These are phyloP conservation scores for Ceratobasidium sp. DNA, from an alignment of 1,284 basidiomycete species.

Conservation along the genomic window DNA sequence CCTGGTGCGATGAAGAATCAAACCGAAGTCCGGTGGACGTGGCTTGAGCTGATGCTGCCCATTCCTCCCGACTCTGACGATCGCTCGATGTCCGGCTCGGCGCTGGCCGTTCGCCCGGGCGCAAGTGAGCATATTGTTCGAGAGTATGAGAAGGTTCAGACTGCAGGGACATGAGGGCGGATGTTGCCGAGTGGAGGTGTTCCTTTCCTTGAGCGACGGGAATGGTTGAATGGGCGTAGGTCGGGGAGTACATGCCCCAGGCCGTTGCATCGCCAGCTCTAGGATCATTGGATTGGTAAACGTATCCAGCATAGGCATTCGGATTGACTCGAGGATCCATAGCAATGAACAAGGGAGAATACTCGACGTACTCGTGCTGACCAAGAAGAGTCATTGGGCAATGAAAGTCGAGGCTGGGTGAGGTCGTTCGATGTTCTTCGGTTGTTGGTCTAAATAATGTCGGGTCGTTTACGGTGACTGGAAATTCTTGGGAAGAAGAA, in stretches of 20 bases:
- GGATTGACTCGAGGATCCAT: conserved; percentile 37
- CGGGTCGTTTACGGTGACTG: not conserved
- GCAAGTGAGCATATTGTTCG: conserved; percentile 19
- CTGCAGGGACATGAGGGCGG: conserved; percentile 36
- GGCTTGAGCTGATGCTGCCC: conserved; percentile 14
- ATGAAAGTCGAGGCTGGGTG: conserved; percentile 10
- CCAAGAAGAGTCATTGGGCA: conserved; percentile 37
- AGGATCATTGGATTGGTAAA: conserved; percentile 37
- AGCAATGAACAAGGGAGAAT: conserved; percentile 33
- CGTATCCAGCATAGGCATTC: conserved; percentile 24
- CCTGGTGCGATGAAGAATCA: conserved; percentile 4
- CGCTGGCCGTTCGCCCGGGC: conserved; percentile 4
- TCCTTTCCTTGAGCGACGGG: conserved; percentile 34
- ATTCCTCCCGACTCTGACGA: conserved; percentile 7
- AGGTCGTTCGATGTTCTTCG: conserved; percentile 3
- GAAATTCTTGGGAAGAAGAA: conserved; percentile 16
- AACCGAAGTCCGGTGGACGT: conserved; percentile 8
- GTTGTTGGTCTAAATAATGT: conserved; percentile 22
- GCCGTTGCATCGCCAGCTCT: conserved; percentile 25
- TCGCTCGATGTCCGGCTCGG: conserved; percentile 3
- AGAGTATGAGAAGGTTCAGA: conserved; percentile 23
- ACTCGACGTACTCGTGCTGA: conserved; percentile 38
- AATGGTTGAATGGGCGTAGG: conserved; percentile 29
- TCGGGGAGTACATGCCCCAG: conserved; percentile 34
- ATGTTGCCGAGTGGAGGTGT: conserved; percentile 35